Evolutionary conservation across 2,329 filamentous ascomycete genomes (phyloP), one percentile per base, ranked within the genome.

Genomic region (Sphaerulina vaccinii): DNA sequence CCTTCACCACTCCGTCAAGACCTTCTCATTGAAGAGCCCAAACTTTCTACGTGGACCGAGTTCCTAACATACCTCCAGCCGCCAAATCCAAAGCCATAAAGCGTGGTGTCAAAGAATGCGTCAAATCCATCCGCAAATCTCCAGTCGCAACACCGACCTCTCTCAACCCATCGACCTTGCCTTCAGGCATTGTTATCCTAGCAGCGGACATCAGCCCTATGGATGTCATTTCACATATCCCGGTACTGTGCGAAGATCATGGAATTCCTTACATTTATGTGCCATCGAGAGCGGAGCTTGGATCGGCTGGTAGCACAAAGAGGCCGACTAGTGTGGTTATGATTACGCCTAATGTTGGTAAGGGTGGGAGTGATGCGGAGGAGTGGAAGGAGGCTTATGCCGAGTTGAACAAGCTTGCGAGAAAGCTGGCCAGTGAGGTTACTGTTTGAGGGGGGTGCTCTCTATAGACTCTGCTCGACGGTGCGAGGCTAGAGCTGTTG

Each of bases 171-270:
- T 78, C 84, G 66, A 53, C 54, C 10, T 58, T 64, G 1, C 85
- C 88, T 38, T 81, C 84, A 61, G 81, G 78, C 57, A 81, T 99
- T 62, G 90, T 96, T 65, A 79, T 99, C 71, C 89, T 99, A 63
- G 93, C 93, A 29, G 93, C 89, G 65, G 93, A 99, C 74, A 97
- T 99, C 77, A 96, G 89, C 47, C 93, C 93, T 61, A 92, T 93
- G 85, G 93, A 99, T 73, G 93, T 99, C 71, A 96, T 99, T 76
- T 93, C 89, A 55, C 93, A 99, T 76, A 88, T 99, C 61, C 93
- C 93, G 65, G 88, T 99, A 52, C 86, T 97, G 52, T 97, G 93
- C 81, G 93, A 99, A 77, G 92, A 97, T 76, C 91, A 96, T 80
- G 89, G 88, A 74, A 89, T 96, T 55, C 93, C 93, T 27, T 99